Conservation (phyloP, 1,139 yeast genomes). For the Lodderomyces orthopsilosis region DNA sequence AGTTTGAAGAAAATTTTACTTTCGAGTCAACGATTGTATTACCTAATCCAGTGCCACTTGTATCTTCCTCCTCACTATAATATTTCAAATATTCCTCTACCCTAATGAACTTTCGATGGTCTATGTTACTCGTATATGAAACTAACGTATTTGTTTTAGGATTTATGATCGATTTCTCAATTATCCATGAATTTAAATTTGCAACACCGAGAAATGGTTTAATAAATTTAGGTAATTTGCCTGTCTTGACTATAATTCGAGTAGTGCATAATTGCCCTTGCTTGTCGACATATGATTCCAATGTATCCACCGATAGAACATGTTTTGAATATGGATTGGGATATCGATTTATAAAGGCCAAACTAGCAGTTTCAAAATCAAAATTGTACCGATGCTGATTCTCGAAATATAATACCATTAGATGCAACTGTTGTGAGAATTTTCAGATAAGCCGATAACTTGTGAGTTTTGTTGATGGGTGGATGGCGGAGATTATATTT, state of each 20-base stretch:
- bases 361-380: constrained; percentile 70
- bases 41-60: constrained; percentile 12
- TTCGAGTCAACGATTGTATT: constrained; percentile 36
- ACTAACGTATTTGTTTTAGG: constrained; percentile 54
- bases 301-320: constrained; percentile 80
- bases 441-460: not conserved
- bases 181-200: constrained; percentile 75
- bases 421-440: not conserved
- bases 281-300: constrained; percentile 55
- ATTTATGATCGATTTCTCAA: constrained; percentile 77
- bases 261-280: constrained; percentile 71
- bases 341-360: constrained; percentile 80
- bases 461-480: not conserved
- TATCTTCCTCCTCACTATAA: constrained; percentile 1
- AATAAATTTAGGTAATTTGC: constrained; percentile 78
- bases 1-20: constrained; percentile 74
- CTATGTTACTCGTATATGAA: constrained; percentile 81
- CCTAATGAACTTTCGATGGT: constrained; percentile 74
- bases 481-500: no score
- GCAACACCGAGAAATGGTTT: constrained; percentile 68
- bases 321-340: constrained; percentile 93
- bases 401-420: constrained; percentile 68
- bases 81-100: constrained; percentile 75
- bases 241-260: constrained; percentile 72
- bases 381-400: constrained; percentile 55